Evolutionary conservation across 2,329 filamentous ascomycete species (phyloP).

Genomic region (Clonostachys sp.): DNA sequence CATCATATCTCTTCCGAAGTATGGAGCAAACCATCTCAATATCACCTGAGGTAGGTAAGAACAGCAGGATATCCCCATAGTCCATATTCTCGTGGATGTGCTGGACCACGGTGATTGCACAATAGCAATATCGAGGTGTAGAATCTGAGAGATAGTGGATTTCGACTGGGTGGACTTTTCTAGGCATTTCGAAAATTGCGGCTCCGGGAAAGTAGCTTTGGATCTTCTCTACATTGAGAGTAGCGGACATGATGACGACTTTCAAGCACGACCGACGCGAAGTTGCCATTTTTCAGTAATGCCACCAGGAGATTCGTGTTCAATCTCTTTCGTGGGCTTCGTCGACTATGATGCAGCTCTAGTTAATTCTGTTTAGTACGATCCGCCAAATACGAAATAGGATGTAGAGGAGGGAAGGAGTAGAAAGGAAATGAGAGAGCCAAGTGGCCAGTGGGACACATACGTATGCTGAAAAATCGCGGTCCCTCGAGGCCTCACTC

Average conservation of each 20-base stretch:
- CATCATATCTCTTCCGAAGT: neutral
- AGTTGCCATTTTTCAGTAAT: slow-evolving; percentile 76
- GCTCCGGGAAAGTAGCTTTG: slow-evolving; percentile 6
- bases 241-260: slow-evolving; percentile 81
- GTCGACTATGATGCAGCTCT: slow-evolving; percentile 78
- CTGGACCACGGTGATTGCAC: neutral
- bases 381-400: no score
- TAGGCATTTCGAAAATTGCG: neutral
- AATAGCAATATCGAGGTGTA: neutral
- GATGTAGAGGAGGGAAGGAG: no score
- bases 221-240: slow-evolving; percentile 84
- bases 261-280: slow-evolving; percentile 74
- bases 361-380: neutral
- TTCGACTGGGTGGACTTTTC: slow-evolving; percentile 1
- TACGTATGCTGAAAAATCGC: neutral
- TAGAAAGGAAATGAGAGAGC: no score
- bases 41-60: slow-evolving; percentile 5
- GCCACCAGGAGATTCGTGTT: slow-evolving; percentile 80
- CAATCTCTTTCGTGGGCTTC: slow-evolving; percentile 87
- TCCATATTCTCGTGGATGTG: slow-evolving; percentile 4
- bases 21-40: slow-evolving; percentile 2
- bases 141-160: neutral
- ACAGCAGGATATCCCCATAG: slow-evolving; percentile 6
- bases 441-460: no score
- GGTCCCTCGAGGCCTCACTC: neutral